A percentile compares a stretch with the other conserved stretches of the same genome.
phyloP scores from a whole-genome alignment of 2,329 filamentous ascomycete genomes.

The Beauveria australis region DNA sequence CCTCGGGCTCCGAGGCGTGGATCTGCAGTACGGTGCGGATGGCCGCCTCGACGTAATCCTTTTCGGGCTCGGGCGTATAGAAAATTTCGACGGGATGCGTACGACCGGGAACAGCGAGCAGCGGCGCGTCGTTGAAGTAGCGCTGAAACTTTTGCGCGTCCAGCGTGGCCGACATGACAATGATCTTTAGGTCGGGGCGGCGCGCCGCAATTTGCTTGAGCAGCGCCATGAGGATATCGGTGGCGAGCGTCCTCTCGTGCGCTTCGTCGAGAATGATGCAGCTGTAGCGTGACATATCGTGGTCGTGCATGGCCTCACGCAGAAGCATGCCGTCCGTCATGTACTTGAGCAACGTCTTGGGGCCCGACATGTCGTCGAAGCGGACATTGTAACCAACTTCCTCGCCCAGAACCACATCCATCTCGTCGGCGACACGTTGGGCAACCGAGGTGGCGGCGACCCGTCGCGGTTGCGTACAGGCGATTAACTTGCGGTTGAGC shows the following conservation, averaged over 20 bases:
- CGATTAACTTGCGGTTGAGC: conserved; percentile 76
- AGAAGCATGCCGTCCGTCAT: conserved; percentile 99
- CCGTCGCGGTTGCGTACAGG: conserved; percentile 94
- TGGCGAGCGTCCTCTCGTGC: conserved; percentile 93
- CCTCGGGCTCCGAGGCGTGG: conserved; percentile 84
- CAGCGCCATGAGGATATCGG: conserved; percentile 94
- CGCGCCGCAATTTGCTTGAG: conserved; percentile 81
- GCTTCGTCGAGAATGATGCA: conserved; percentile 98
- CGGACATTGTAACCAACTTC: conserved; percentile 98
- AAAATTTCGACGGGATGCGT: conserved; percentile 97
- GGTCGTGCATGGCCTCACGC: conserved; percentile 93
- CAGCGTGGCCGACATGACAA: conserved; percentile 97
- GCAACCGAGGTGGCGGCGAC: conserved; percentile 98
- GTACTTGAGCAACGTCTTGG: conserved; percentile 91
- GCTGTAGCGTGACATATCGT: conserved; percentile 84
- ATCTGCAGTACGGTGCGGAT: conserved; percentile 94
- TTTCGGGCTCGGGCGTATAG: conserved; percentile 92
- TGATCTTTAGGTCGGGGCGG: conserved; percentile 87
- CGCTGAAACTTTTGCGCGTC: conserved; percentile 97
- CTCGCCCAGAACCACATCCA: conserved; percentile 86
- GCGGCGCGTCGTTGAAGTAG: conserved; percentile 90
- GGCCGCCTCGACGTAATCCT: conserved; percentile 93
- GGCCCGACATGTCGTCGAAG: conserved; percentile 90
- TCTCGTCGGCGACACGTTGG: conserved; percentile 93
- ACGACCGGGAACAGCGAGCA: conserved; percentile 88